Evolutionary conservation across 148 eudicot species (phyloP), one percentile per base, ranked within the genome.

Genomic region (Linanthus parryae): DNA sequence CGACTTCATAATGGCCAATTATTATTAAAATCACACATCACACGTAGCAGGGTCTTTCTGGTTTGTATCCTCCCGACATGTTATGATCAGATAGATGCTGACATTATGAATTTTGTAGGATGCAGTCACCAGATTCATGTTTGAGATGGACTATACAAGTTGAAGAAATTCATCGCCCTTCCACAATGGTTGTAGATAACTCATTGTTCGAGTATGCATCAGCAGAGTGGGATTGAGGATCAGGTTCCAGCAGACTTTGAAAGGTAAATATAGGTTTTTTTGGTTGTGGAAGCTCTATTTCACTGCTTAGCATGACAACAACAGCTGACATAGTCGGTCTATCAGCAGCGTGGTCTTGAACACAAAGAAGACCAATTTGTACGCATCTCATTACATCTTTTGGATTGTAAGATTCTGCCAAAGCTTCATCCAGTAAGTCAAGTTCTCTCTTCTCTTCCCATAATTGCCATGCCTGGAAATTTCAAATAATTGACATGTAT

Each of bases 301-400:
- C 54, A 8, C 39, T 30, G 7, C 38, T 50, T 17, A 50, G 54
- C 54, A 50, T 50, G 38, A 50, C 38, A 50, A 27, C 54, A 3
- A 50, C 12, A 1, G 34, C 19, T 22, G 55, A 51, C 55, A 51
- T 51, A 16, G 19, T 51, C 20, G 55, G 55, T 40, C 55, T 51
- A 51, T 51, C 40, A 7, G 13, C 25, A 0, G 40, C 39, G 5
- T 51, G 55, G 40, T 51, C 55, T 51, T 51, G 55, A 51, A 51
- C 34, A 8, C 55, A 51, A 19, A 51, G 55, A 31, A 51, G 55
- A 24, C 15, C 55, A 4, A 51, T 51, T 16, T 51, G 55, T 40
- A 51, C 20, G 29, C 55, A 31, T 21, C 34, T 38, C 21, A 51
- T 51, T 15, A 51, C 30, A 6, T 51, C 55, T 51, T 46, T 31